Conservation (phyloP, 371 early-diverging fungal genomes). For the Choanephora cucurbitarum region DNA sequence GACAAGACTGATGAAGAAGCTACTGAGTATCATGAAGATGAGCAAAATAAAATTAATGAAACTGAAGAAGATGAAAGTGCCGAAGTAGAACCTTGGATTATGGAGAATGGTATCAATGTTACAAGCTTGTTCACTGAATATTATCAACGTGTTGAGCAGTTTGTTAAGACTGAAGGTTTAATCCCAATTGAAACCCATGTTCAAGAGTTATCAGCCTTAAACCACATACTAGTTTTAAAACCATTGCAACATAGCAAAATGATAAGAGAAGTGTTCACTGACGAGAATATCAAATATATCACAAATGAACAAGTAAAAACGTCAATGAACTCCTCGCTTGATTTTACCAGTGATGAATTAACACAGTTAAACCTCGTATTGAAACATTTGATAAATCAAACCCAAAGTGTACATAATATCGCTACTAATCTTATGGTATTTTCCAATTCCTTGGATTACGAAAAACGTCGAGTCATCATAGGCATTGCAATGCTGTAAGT, state of each 20-base stretch:
- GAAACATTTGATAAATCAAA: slow-evolving; percentile 3
- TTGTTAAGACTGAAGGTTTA: slow-evolving; percentile 4
- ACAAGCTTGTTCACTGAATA: slow-evolving; percentile 6
- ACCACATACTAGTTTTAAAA: slow-evolving; percentile 9
- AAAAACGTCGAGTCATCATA: slow-evolving; percentile 9
- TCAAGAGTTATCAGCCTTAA: slow-evolving; percentile 7
- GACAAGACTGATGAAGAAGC: slow-evolving; percentile 4
- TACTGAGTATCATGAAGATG: slow-evolving; percentile 12
- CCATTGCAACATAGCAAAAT: slow-evolving; percentile 10
- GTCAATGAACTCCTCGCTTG: slow-evolving; percentile 2
- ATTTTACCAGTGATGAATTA: slow-evolving; percentile 6
- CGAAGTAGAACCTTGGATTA: slow-evolving; percentile 8
- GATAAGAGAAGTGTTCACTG: slow-evolving; percentile 7
- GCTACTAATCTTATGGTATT: slow-evolving; percentile 3
- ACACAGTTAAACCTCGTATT: neutral
- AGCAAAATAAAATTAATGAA: slow-evolving; percentile 11
- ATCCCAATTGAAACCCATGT: slow-evolving; percentile 5
- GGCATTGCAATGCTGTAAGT: slow-evolving; percentile 8
- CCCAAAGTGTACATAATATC: slow-evolving; percentile 4
- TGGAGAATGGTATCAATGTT: slow-evolving; percentile 9
- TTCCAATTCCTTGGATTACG: slow-evolving; percentile 5
- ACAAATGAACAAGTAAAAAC: neutral
- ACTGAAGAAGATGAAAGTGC: slow-evolving; percentile 8
- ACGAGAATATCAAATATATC: slow-evolving; percentile 4
- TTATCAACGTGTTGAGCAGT: slow-evolving; percentile 5